Base-by-base conservation (phyloP, 257 asterid species). In the Scutellaria minor region DNA sequence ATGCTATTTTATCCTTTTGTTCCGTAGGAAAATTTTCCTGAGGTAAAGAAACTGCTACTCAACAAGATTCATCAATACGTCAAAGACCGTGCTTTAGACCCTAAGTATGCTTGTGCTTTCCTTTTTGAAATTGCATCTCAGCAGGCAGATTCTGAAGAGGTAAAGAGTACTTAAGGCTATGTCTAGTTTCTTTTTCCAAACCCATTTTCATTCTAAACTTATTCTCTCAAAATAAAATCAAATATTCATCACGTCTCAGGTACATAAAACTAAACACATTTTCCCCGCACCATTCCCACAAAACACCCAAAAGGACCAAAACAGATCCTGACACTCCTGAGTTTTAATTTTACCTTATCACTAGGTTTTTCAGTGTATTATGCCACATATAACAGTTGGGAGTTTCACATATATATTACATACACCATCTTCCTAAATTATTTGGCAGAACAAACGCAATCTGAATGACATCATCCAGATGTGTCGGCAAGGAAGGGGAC, bases 31-130 rank as follows among this genome's bases (percentile, higher is more conserved):
- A 78, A 82, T 54, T 92, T 86, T 81, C 96, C 98, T 66, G 91
- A 92, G 83, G 96, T 89, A 39, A 88, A 81, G 78, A 90, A 79
- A 64, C 79, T 85, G 78, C 73, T 95, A 37, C 94, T 90, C 66
- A 72, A 73, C 91, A 95, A 95, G 83, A 82, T 85, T 79, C 92
- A 95, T 80, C 97, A 95, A 66, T 95, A 90, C 81, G 86, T 92
- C 27, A 95, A 84, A 88, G 99, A 95, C 75, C 90, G 96, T 56
- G 79, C 78, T 67, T 83, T 95, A 77, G 99, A 95, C 79, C 96
- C 96, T 37, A 92, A 89, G 84, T 95, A 88, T 71, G 85, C 97
- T 46, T 92, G 96, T 82, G 97, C 99, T 37, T 92, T 92, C 83
- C 81, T 95, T 60, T 87, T 90, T 82, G 93, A 83, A 81, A 48